Percentiles rank a stretch among this genome's conserved stretches.
These are phyloP conservation scores for Parathielavia hyrcaniae DNA, from an alignment of 495 filamentous ascomycete genomes.

Conservation along the genomic window DNA sequence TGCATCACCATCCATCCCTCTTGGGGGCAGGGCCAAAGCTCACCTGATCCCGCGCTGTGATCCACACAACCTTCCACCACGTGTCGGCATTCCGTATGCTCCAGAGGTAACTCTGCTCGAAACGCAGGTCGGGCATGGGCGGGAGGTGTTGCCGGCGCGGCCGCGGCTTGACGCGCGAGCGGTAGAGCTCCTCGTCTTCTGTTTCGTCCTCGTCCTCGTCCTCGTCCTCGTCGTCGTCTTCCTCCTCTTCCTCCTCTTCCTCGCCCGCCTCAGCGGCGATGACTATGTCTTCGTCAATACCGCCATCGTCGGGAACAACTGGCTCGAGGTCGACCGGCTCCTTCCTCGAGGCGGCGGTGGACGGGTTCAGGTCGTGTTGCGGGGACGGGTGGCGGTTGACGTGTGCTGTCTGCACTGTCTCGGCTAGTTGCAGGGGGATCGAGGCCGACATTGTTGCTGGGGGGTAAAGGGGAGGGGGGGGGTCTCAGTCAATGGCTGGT, in stretches of 20 bases:
- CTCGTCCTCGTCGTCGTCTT: slow-evolving; percentile 25
- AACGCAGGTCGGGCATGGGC: slow-evolving; percentile 85
- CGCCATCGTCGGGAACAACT: slow-evolving; percentile 22
- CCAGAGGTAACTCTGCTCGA: slow-evolving; percentile 94
- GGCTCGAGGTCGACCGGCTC: slow-evolving; percentile 37
- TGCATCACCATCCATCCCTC: not conserved
- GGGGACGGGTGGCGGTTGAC: slow-evolving; percentile 63
- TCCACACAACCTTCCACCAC: slow-evolving; percentile 69
- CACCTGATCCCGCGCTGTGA: slow-evolving; percentile 86
- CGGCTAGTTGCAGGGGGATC: slow-evolving; percentile 57
- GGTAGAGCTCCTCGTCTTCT: slow-evolving; percentile 45
- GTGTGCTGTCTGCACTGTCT: slow-evolving; percentile 72
- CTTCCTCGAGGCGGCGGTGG: slow-evolving; percentile 61
- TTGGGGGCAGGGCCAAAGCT: slow-evolving; percentile 4
- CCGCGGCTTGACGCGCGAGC: slow-evolving; percentile 49
- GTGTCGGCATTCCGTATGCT: slow-evolving; percentile 71
- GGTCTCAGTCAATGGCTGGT: not conserved
- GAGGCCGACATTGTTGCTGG: slow-evolving; percentile 33
- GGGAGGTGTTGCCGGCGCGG: slow-evolving; percentile 57
- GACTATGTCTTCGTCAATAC: slow-evolving; percentile 14
- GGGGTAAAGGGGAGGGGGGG: not conserved
- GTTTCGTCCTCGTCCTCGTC: slow-evolving; percentile 32
- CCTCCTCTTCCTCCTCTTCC: not conserved
- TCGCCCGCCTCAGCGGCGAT: not conserved
- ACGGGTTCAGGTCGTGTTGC: slow-evolving; percentile 71